phyloP scores from a whole-genome alignment of 345 rosid species.

The Aurinia saxatilis region DNA sequence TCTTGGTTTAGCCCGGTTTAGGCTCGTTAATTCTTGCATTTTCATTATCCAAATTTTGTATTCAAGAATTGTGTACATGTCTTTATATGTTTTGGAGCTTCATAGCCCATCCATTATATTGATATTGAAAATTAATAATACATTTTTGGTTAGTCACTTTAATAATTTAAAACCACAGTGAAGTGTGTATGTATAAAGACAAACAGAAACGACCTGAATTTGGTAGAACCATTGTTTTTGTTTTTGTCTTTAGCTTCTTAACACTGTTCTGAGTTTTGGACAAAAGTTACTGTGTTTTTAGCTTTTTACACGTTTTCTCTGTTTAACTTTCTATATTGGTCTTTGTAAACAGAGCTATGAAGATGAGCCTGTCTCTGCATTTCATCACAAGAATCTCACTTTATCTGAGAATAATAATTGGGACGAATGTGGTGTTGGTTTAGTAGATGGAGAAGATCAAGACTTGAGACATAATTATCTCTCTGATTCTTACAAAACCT shows the following conservation, averaged over 20 bases:
- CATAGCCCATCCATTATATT: not conserved
- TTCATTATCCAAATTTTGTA: not conserved
- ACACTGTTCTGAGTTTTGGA: constrained; percentile 10
- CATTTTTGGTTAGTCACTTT: not conserved
- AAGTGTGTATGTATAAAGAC: constrained; percentile 4
- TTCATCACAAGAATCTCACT: constrained; percentile 44
- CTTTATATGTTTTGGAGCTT: constrained; percentile 14
- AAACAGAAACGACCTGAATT: constrained; percentile 25
- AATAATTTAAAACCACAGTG: constrained; percentile 8
- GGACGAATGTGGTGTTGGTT: constrained; percentile 52
- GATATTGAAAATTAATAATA: not conserved
- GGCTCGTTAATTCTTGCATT: not conserved
- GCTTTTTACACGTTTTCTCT: not conserved
- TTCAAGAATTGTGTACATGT: not conserved
- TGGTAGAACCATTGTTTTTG: constrained; percentile 20
- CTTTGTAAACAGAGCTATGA: constrained; percentile 73
- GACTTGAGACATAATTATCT: constrained; percentile 31
- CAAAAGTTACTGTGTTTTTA: constrained; percentile 4
- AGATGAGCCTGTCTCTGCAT: constrained; percentile 51
- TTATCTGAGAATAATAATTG: constrained; percentile 49
- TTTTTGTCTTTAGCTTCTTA: constrained; percentile 14
- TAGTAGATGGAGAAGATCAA: constrained; percentile 34
- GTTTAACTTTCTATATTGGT: not conserved
- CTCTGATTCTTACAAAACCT: constrained; percentile 50
- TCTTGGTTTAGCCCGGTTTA: constrained; percentile 20